These are phyloP conservation scores for Schizosaccharomyces osmophilus DNA, from an alignment of 805 yeast genomes.

Conservation along the genomic window DNA sequence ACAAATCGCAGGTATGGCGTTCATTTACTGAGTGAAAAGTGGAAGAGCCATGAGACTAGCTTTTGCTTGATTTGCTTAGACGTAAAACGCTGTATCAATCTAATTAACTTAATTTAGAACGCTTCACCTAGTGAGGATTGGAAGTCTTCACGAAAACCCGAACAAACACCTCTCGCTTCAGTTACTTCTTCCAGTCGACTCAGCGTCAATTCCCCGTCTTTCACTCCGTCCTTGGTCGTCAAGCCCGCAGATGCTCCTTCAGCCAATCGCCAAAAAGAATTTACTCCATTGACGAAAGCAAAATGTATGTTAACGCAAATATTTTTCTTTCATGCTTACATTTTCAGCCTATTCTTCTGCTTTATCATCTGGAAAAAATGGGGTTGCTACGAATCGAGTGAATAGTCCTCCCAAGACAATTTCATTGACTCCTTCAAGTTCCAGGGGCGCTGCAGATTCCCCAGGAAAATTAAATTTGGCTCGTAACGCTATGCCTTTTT, in stretches of 20 bases:
- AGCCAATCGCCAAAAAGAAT: neutral
- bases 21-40: too few relatives aligned
- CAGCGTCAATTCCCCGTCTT: neutral
- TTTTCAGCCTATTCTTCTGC: neutral
- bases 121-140: neutral
- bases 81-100: neutral
- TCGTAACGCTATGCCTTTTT: neutral
- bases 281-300: neutral
- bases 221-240: neutral
- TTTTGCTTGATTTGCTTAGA: too few relatives aligned
- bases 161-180: neutral
- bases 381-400: neutral
- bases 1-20: neutral
- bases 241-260: neutral
- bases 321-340: neutral
- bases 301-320: neutral
- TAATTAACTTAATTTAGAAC: neutral
- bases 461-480: neutral
- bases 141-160: too few relatives aligned
- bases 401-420: neutral
- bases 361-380: neutral
- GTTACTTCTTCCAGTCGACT: neutral
- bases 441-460: neutral
- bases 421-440: neutral
- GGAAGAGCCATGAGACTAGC: too few relatives aligned